Percentiles rank a stretch among this genome's conserved stretches.
Conservation (phyloP, 2,329 filamentous ascomycete species). For the Alternaria triticimaculans region DNA sequence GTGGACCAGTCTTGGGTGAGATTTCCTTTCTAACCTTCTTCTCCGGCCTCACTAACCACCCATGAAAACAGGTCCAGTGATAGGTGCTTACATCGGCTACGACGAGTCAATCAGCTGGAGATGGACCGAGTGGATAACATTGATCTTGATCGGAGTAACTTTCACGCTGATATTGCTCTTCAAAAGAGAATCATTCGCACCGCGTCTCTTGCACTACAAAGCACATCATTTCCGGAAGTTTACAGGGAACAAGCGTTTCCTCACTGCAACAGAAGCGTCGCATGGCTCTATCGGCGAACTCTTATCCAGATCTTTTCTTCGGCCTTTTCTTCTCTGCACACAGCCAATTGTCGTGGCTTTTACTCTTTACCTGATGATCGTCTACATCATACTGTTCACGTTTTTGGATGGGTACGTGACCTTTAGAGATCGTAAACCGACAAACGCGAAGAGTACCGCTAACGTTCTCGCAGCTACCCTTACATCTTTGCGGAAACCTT, state of each 20-base stretch:
- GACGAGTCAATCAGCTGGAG: constrained; percentile 28
- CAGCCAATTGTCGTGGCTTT: constrained; percentile 57
- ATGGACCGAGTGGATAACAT: constrained; percentile 36
- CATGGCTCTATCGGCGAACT: constrained; percentile 47
- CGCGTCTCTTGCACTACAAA: constrained; percentile 41
- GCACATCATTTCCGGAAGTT: constrained; percentile 37
- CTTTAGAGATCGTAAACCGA: background rate
- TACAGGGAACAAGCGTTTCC: constrained; percentile 52
- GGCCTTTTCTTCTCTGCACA: constrained; percentile 53
- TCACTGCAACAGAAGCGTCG: constrained; percentile 55
- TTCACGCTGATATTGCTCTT: constrained; percentile 20
- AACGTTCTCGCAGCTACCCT: constrained; percentile 16
- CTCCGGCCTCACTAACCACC: background rate
- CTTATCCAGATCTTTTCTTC: constrained; percentile 43
- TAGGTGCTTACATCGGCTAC: constrained; percentile 34
- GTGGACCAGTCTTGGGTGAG: constrained; percentile 23
- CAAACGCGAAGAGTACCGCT: background rate
- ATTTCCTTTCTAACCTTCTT: background rate
- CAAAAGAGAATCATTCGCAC: constrained; percentile 31
- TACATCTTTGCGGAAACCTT: constrained; percentile 61
- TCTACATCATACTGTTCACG: constrained; percentile 63
- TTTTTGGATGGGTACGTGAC: constrained; percentile 58
- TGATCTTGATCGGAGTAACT: constrained; percentile 28
- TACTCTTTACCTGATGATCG: constrained; percentile 60
- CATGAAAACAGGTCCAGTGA: constrained; percentile 53